Percentiles rank a stretch among this genome's conserved stretches.
Evolutionary conservation across 768 basidiomycete genomes (phyloP).

Genomic region (Leccinum barrowsii): DNA sequence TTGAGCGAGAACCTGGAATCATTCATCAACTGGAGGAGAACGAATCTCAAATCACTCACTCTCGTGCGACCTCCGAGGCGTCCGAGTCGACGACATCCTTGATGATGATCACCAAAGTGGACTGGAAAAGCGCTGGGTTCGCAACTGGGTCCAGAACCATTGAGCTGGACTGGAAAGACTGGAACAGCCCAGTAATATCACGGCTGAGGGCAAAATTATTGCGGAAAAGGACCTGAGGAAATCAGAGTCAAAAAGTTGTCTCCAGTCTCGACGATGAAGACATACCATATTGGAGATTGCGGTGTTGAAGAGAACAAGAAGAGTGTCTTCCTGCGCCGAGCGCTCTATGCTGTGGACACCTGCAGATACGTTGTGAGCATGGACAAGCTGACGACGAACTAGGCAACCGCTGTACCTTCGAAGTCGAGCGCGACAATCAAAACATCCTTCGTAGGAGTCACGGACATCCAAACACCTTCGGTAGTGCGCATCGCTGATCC

Average conservation of each 20-base stretch:
- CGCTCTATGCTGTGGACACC: constrained; percentile 64
- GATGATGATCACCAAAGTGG: constrained; percentile 58
- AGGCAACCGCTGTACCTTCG: constrained; percentile 41
- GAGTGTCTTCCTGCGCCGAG: constrained; percentile 59
- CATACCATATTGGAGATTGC: constrained; percentile 60
- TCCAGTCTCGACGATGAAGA: not conserved
- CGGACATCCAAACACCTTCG: constrained; percentile 66
- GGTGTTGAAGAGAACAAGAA: constrained; percentile 62
- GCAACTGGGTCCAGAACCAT: constrained; percentile 53
- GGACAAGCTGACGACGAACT: not conserved
- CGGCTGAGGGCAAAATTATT: constrained; percentile 63
- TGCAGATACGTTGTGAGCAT: constrained; percentile 15
- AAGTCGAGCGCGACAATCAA: constrained; percentile 64
- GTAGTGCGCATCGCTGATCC: constrained; percentile 63
- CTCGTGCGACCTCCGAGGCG: constrained; percentile 52
- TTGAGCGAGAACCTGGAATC: constrained; percentile 49
- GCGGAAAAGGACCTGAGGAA: constrained; percentile 53
- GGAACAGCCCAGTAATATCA: constrained; percentile 59
- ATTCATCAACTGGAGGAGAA: not conserved
- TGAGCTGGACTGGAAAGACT: constrained; percentile 57
- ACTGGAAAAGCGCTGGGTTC: constrained; percentile 58
- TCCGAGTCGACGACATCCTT: constrained; percentile 68
- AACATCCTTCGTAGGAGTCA: constrained; percentile 52
- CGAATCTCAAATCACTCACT: constrained; percentile 36
- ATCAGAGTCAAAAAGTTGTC: not conserved